Conservation (phyloP, 768 basidiomycete genomes). For the Phlegmacium glaucopus region DNA sequence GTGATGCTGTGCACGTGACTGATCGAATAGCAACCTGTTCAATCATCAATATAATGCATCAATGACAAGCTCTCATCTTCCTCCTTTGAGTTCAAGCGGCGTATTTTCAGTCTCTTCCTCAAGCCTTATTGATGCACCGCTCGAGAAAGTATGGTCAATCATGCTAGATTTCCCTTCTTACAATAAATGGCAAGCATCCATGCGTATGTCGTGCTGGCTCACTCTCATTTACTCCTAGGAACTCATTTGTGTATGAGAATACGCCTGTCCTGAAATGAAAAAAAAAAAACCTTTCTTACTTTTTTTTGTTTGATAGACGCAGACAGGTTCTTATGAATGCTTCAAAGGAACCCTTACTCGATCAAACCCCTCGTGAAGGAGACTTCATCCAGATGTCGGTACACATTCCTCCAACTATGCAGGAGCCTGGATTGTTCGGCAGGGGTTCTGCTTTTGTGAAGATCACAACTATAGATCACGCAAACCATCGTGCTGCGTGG, state of each 20-base stretch:
- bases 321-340: slow-evolving; percentile 42
- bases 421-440: slow-evolving; percentile 34
- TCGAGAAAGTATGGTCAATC: slow-evolving; percentile 57
- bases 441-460: slow-evolving; percentile 38
- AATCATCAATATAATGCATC: too few relatives aligned
- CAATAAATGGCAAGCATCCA: slow-evolving; percentile 47
- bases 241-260: slow-evolving; percentile 56
- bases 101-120: slow-evolving; percentile 49
- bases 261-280: background rate
- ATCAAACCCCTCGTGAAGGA: slow-evolving; percentile 50
- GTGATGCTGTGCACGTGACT: too few relatives aligned
- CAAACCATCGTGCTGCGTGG: slow-evolving; percentile 60
- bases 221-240: slow-evolving; percentile 37
- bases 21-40: too few relatives aligned
- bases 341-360: slow-evolving; percentile 35
- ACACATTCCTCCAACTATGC: slow-evolving; percentile 60
- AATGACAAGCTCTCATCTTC: background rate
- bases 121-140: slow-evolving; percentile 56
- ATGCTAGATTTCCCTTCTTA: slow-evolving; percentile 62
- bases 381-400: slow-evolving; percentile 47
- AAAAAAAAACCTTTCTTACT: background rate
- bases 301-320: slow-evolving; percentile 33
- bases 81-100: slow-evolving; percentile 18
- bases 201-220: background rate
- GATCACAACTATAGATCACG: slow-evolving; percentile 50